phyloP scores from a whole-genome alignment of 2,329 filamentous ascomycete species.

The Ophiosphaerella herpotricha region DNA sequence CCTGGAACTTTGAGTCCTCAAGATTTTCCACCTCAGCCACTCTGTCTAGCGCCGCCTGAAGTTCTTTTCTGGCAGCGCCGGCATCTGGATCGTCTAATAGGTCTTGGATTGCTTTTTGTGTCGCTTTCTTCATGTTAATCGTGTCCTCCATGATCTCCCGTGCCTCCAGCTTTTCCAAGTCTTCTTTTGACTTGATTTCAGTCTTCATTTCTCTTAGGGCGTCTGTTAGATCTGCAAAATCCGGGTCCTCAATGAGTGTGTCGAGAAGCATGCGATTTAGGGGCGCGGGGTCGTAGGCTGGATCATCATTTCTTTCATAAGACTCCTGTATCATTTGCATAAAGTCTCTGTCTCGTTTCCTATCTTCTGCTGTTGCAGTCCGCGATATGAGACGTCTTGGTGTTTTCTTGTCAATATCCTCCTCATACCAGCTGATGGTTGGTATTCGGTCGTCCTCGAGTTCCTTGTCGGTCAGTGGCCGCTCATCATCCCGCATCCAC shows the following conservation, averaged over 20 bases:
- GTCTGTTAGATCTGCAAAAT: conserved; percentile 33
- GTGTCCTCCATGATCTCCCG: conserved; percentile 19
- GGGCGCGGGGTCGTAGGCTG: conserved; percentile 34
- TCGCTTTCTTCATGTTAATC: conserved; percentile 19
- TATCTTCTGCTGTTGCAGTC: conserved; percentile 31
- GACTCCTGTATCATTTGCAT: conserved; percentile 28
- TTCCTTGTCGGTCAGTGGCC: conserved; percentile 21
- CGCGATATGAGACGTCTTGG: conserved; percentile 28
- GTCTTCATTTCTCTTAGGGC: conserved; percentile 34
- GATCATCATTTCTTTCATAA: conserved; percentile 17
- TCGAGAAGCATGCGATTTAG: conserved; percentile 34
- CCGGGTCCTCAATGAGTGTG: conserved; percentile 34
- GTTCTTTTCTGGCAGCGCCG: conserved; percentile 22
- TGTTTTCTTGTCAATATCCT: conserved; percentile 29
- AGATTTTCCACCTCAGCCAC: conserved; percentile 26
- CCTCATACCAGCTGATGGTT: conserved; percentile 35
- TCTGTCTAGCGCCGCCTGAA: conserved; percentile 29
- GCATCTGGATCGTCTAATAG: conserved; percentile 38
- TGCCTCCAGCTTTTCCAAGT: conserved; percentile 21
- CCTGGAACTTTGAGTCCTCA: conserved; percentile 27
- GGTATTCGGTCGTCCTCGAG: conserved; percentile 28
- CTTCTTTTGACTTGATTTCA: conserved; percentile 23
- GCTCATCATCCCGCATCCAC: conserved; percentile 9
- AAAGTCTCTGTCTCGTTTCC: conserved; percentile 26
- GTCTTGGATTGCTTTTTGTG: conserved; percentile 27